These are phyloP conservation scores for Selaginella moellendorffii DNA, from an alignment of 75 land plant species.

Conservation along the genomic window DNA sequence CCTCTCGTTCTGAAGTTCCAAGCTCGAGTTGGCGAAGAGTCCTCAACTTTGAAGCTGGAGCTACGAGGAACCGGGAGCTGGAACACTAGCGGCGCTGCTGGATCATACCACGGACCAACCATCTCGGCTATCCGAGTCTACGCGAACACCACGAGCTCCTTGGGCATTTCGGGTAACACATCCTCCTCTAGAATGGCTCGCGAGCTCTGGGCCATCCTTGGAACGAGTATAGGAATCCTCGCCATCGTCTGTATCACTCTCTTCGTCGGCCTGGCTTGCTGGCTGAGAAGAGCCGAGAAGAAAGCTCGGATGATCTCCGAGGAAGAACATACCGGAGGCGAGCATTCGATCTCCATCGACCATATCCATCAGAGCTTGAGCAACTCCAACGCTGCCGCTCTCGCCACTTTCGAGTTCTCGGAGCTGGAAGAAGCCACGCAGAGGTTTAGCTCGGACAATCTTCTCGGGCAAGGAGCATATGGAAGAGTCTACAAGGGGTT, in stretches of 20 bases:
- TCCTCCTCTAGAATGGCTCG: too few relatives aligned
- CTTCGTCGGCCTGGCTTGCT: not conserved
- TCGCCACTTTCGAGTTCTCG: not conserved
- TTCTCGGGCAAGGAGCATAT: constrained; percentile 7
- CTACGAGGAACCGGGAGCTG: constrained; percentile 6
- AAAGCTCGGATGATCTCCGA: not conserved
- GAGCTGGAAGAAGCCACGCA: not conserved
- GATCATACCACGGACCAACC: not conserved
- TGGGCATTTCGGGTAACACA: too few relatives aligned
- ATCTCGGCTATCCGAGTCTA: constrained; percentile 1
- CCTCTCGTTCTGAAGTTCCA: not conserved
- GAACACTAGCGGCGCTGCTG: not conserved
- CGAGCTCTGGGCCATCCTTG: constrained; percentile 3
- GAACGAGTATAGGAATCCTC: not conserved
- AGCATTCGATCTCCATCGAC: not conserved
- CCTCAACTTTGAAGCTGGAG: not conserved
- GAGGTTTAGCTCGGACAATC: not conserved
- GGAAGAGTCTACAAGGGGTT: constrained; percentile 3
- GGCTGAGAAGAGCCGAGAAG: not conserved
- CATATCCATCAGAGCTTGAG: not conserved
- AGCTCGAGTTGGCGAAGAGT: not conserved
- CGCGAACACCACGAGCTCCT: too few relatives aligned
- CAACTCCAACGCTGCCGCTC: not conserved
- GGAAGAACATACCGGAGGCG: not conserved
- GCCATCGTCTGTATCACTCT: not conserved